Conservation (phyloP, 1,284 basidiomycete species). For the Hypsizygus ulmarius region DNA sequence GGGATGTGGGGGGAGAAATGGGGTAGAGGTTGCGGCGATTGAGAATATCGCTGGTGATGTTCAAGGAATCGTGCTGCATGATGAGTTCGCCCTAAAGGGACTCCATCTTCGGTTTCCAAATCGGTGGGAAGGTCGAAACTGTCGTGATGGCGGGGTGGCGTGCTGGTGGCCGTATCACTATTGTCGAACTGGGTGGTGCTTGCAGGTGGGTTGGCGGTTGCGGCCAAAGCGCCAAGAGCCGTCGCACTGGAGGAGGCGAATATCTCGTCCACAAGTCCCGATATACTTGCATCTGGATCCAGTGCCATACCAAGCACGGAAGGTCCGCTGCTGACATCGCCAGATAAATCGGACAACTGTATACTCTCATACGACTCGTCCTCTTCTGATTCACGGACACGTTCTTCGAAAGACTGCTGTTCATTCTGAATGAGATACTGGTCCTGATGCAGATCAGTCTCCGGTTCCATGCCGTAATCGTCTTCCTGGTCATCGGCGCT, state of each 20-base stretch:
- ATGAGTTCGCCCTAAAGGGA: constrained; percentile 70
- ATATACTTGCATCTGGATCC: constrained; percentile 57
- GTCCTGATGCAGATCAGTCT: constrained; percentile 21
- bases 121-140: constrained; percentile 37
- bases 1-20: constrained; percentile 18
- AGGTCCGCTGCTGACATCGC: constrained; percentile 24
- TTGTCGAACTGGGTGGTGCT: neutral
- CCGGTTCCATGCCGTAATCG: constrained; percentile 27
- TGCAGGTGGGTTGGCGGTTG: constrained; percentile 12
- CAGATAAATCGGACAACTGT: constrained; percentile 27
- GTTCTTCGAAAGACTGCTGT: constrained; percentile 12
- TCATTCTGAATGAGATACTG: constrained; percentile 11
- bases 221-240: constrained; percentile 4
- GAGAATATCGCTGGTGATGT: constrained; percentile 31
- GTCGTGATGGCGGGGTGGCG: constrained; percentile 35
- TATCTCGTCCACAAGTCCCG: constrained; percentile 62
- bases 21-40: constrained; percentile 22
- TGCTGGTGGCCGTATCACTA: constrained; percentile 17
- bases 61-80: constrained; percentile 52
- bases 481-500: constrained; percentile 24
- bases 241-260: constrained; percentile 35
- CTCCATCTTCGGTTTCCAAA: constrained; percentile 59
- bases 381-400: constrained; percentile 19
- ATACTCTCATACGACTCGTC: constrained; percentile 39
- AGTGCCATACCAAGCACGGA: constrained; percentile 29